Evolutionary conservation across 2,329 filamentous ascomycete genomes (phyloP).

Genomic region (Westerdykella aurantiaca): DNA sequence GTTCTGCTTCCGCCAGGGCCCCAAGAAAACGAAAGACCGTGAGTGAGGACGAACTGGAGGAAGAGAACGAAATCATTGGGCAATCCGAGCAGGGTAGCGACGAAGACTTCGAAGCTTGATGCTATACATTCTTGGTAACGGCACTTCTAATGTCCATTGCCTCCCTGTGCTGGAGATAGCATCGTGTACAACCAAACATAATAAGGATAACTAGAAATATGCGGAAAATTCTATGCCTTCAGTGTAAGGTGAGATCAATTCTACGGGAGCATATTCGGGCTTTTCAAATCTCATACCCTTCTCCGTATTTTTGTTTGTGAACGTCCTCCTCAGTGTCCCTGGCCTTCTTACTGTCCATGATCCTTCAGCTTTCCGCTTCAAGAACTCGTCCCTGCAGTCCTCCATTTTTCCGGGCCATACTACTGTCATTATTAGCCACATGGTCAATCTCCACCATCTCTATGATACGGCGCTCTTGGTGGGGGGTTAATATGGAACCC

Average conservation of each 20-base stretch:
- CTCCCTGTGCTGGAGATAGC: neutral
- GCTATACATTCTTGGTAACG: neutral
- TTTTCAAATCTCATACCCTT: too few relatives aligned
- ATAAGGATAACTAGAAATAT: neutral
- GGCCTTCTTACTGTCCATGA: too few relatives aligned
- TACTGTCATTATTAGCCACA: neutral
- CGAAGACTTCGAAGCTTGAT: constrained; percentile 8
- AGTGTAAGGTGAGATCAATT: neutral
- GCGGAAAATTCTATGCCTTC: neutral
- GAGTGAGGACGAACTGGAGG: constrained; percentile 10
- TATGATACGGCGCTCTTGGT: constrained; percentile 1
- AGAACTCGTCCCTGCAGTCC: too few relatives aligned
- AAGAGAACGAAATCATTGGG: constrained; percentile 23
- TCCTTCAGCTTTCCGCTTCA: too few relatives aligned
- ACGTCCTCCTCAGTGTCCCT: too few relatives aligned
- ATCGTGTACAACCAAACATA: neutral
- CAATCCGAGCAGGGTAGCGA: constrained; percentile 26
- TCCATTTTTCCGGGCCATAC: neutral
- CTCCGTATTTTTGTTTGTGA: too few relatives aligned
- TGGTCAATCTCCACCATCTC: neutral
- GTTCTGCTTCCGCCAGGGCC: constrained; percentile 11
- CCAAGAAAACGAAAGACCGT: constrained; percentile 6
- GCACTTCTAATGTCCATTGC: neutral
- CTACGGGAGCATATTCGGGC: too few relatives aligned
- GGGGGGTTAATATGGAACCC: constrained; percentile 5